Base-by-base conservation (phyloP, 768 basidiomycete genomes). In the Lentinula lateritia region DNA sequence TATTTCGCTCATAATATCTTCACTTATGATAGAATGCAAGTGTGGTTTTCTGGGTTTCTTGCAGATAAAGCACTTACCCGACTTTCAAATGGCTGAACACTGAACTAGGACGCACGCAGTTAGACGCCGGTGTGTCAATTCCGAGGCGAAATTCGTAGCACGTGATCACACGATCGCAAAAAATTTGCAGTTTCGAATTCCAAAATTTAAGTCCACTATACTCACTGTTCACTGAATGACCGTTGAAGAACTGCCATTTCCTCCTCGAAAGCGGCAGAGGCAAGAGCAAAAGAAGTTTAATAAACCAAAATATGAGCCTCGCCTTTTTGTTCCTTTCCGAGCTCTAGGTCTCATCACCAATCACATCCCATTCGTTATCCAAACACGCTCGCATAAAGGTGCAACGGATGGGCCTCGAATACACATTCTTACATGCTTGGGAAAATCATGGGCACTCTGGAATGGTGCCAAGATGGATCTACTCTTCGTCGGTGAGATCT, bases 311-410 rank as follows among this genome's bases (percentile, higher is more conserved):
- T 75, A 73, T 57, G 77, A 78, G 66, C 77, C 76, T 0, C 77
- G 81, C 48, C 75, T 99, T 45, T 98, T 96, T 70, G 92, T 89
- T 5, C 96, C 97, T 3, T 99, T 98, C 71, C 84, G 97, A 62
- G 95, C 95, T 6, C 83, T 99, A n/a, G 96, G 97, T 32, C 83
- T 94, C 61, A 83, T 98, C 68, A 93, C 95, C 48, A 95, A 96
- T 70, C 83, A 89, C 75, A 82, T 95, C 28, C 94, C 95, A 9
- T 93, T 96, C 70, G 85, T 89, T 15, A 72, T 98, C 61, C 94
- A 96, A 78, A 86, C 89, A 1, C 84, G 93, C 58, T 86, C 90
- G 0, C 80, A 87, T 68, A 95, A 95, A 71, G 92, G 92, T 28
- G 85, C 92, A 20, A 84, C 91, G 1, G 89, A 89, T 18, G 92